Base-by-base conservation (phyloP, 495 filamentous ascomycete species). In the Aspergillus diversus region DNA sequence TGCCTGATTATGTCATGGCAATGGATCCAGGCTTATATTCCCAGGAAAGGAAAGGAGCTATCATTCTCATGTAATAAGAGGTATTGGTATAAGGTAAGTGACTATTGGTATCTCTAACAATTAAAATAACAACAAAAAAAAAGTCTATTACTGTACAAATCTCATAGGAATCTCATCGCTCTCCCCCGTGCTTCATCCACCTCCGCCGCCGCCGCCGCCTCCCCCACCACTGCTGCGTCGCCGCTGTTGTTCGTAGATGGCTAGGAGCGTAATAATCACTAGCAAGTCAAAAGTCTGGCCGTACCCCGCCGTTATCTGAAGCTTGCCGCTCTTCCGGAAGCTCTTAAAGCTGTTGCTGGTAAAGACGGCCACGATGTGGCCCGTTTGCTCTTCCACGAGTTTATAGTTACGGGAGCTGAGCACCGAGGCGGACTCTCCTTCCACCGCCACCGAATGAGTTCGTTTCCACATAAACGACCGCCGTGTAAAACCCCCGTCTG, bases 381-480 rank as follows among this genome's bases (percentile, higher is more conserved):
- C 63, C 1, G 37, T 75, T 5, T 63, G 50, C 42, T 75, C 73
- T 21, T 77, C 66, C 17, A 75, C 67, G 12, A 77, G 59, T 52
- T 80, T 78, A 52, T 66, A 65, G 27, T 70, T 72, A 31, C 64
- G 66, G 8, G 31, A 35, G 15, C 62, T 64, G 17, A 65, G 53
- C 17, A 46, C 43, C 11, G 48, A 57, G 11, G 60, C 58, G 34
- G 49, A 60, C 5, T 56, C 57, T 15, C 66, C 64, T 5, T 63
- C 67, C 7, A 58, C 55, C 5, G 69, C 72, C 13, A 73, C 66
- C n/a, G 60, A 55, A 33, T 69, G 69, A 8, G 75, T 80, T 33
- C 63, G 43, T 55, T 75, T 74, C 77, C 77, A 80, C 15, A 72
- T 55, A 42, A 76, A 77, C 6, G 61, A 63, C n/a, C 58, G 66